A percentile compares a stretch with the other conserved stretches of the same genome.
These are phyloP conservation scores for Clitoria ternatea DNA, from an alignment of 306 rosid genomes.

Conservation along the genomic window DNA sequence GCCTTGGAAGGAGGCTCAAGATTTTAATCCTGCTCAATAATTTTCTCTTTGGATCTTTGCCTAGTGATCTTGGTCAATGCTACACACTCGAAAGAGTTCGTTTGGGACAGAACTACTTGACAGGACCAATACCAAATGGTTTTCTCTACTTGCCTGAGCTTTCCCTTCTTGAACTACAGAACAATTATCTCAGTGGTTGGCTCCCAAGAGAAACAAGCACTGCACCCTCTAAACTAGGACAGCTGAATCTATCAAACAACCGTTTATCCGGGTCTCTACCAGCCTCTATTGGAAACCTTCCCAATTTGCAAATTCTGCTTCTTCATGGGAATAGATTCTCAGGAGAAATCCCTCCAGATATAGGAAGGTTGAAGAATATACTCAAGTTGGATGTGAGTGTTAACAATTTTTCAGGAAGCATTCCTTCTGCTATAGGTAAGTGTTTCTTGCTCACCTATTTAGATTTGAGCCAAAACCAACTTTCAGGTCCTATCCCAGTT, in stretches of 20 bases:
- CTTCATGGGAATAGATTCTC: constrained; percentile 64
- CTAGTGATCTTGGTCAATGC: constrained; percentile 70
- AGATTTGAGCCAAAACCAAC: constrained; percentile 87
- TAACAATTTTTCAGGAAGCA: constrained; percentile 71
- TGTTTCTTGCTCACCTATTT: constrained; percentile 55
- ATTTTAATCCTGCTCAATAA: constrained; percentile 68
- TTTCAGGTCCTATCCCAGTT: constrained; percentile 72
- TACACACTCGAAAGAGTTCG: constrained; percentile 62
- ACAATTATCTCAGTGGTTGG: constrained; percentile 67
- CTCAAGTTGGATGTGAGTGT: constrained; percentile 68
- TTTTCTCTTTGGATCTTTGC: constrained; percentile 81
- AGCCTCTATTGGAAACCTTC: constrained; percentile 56
- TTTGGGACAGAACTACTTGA: constrained; percentile 75
- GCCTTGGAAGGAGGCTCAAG: constrained; percentile 58
- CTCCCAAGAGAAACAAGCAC: constrained; percentile 44
- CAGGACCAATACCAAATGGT: constrained; percentile 68
- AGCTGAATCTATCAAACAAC: constrained; percentile 74
- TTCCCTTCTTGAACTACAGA: constrained; percentile 66
- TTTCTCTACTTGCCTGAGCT: constrained; percentile 72
- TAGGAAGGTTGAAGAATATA: constrained; percentile 54
- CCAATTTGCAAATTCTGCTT: constrained; percentile 58
- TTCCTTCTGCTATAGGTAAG: constrained; percentile 61
- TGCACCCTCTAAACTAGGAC: constrained; percentile 56
- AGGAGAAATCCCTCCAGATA: constrained; percentile 62
- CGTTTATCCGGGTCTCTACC: constrained; percentile 68